phyloP scores from a whole-genome alignment of 2,329 filamentous ascomycete species.

The Daldinia sp. region DNA sequence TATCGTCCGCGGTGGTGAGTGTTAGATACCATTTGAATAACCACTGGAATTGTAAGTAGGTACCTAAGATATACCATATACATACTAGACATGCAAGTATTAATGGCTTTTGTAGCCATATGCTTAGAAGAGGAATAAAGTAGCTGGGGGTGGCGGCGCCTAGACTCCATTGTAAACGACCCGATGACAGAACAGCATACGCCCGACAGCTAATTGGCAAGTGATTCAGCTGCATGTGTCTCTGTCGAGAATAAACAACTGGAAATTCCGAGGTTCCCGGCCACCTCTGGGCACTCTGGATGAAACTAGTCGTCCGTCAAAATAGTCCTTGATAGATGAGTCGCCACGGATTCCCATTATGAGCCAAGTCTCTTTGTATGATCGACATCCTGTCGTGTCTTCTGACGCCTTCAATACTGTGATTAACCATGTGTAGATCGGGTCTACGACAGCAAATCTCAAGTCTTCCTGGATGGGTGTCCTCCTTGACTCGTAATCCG shows the following conservation, averaged over 20 bases:
- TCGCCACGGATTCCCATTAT: neutral
- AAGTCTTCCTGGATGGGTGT: neutral
- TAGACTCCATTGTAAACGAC: slow-evolving; percentile 3
- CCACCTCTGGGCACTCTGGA: neutral
- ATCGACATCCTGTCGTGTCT: neutral
- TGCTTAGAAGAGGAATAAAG: neutral
- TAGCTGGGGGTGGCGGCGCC: slow-evolving; percentile 4
- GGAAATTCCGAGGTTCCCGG: slow-evolving; percentile 16
- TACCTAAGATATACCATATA: neutral
- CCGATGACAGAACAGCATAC: slow-evolving; percentile 4
- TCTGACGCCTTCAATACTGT: slow-evolving; percentile 5
- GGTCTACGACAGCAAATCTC: slow-evolving; percentile 2
- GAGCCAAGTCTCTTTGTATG: neutral
- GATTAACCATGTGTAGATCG: slow-evolving; percentile 10
- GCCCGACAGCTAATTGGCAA: slow-evolving; percentile 15
- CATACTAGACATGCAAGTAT: neutral
- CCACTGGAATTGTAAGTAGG: too few species aligned
- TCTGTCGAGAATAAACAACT: slow-evolving; percentile 11
- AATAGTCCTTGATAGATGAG: neutral
- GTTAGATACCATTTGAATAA: neutral
- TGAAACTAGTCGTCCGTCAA: neutral
- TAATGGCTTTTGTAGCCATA: neutral
- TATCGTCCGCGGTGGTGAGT: neutral
- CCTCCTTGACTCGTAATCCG: slow-evolving; percentile 6
- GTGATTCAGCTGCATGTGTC: slow-evolving; percentile 23